phyloP scores from a whole-genome alignment of 2,329 filamentous ascomycete genomes.

The Orbilia oligospora region DNA sequence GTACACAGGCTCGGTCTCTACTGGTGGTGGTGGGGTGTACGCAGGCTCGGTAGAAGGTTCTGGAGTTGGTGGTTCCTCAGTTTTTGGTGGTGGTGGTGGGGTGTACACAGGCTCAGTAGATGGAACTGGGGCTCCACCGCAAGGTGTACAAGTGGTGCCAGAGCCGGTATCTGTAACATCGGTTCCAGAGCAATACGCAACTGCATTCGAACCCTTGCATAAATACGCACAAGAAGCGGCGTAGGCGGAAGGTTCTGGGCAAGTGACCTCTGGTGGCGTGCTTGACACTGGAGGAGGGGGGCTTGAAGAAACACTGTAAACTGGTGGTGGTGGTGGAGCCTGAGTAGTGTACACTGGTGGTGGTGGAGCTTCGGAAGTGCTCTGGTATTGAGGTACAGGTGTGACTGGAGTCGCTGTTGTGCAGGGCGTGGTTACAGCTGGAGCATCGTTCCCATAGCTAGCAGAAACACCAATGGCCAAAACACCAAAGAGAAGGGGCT shows the following conservation, averaged over 20 bases:
- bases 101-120: neutral
- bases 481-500: slow-evolving; percentile 21
- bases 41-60: neutral
- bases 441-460: slow-evolving; percentile 11
- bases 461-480: slow-evolving; percentile 14
- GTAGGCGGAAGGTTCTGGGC: slow-evolving; percentile 2
- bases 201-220: slow-evolving; percentile 15
- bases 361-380: slow-evolving; percentile 5
- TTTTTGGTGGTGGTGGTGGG: neutral
- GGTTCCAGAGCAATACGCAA: slow-evolving; percentile 2
- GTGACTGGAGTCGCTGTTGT: slow-evolving; percentile 19
- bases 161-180: neutral
- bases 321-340: slow-evolving; percentile 15
- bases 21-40: slow-evolving; percentile 15
- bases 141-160: slow-evolving; percentile 5
- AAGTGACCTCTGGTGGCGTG: slow-evolving; percentile 14
- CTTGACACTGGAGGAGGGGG: slow-evolving; percentile 1
- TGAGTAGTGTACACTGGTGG: slow-evolving; percentile 18
- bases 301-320: neutral
- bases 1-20: neutral
- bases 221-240: neutral
- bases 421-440: slow-evolving; percentile 15
- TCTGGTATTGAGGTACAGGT: slow-evolving; percentile 15
- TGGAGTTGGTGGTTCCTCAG: neutral
- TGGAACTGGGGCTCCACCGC: slow-evolving; percentile 11